Evolutionary conservation across 306 rosid genomes (phyloP), one percentile per base, ranked within the genome.

Genomic region (Lathyrus oleraceus): DNA sequence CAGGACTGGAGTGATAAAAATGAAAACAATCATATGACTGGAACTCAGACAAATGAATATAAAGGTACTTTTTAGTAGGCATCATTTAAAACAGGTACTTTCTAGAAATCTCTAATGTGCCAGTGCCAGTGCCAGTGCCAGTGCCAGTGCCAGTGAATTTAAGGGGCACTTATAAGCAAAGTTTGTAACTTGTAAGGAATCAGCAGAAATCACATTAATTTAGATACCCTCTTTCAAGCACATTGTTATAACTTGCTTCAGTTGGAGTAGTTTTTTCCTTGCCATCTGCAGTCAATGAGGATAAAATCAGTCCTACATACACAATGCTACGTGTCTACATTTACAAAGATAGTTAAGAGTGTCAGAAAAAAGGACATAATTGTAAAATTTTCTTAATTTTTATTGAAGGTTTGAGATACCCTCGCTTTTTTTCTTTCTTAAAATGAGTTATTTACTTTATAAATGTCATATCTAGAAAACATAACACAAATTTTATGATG

Each of bases 261-360:
- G 71, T 72, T 91, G 96, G 45, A 75, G 77, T 87, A 88, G 74
- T 89, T 91, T 91, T 36, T 83, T 80, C 78, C 87, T 86, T 27
- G 84, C 88, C 76, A 59, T 75, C 99, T 94, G 97, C 88, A 77
- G 38, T 61, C 43, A 67, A 67, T 65, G 13, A 79, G 51, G 54
- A 73, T 47, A 5, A 56, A 63, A 67, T 81, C 71, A 78, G 74
- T 9, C 19, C 35, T 27, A 61, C 51, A 69, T 61, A 60, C 28
- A 59, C 20, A 56, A 38, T 54, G 65, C 73, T 39, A 14, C 39
- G 39, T 44, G 19, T 25, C 61, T 65, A 35, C 32, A 17, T 58
- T 47, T 67, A 28, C 8, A 71, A 30, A 42, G 19, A 45, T n/a
- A 27, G 63, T 45, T 19, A 25, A 32, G 36, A 17, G 53, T 39